Evolutionary conservation across 2,329 filamentous ascomycete species (phyloP).

Genomic region (Neofusicoccum sp.): DNA sequence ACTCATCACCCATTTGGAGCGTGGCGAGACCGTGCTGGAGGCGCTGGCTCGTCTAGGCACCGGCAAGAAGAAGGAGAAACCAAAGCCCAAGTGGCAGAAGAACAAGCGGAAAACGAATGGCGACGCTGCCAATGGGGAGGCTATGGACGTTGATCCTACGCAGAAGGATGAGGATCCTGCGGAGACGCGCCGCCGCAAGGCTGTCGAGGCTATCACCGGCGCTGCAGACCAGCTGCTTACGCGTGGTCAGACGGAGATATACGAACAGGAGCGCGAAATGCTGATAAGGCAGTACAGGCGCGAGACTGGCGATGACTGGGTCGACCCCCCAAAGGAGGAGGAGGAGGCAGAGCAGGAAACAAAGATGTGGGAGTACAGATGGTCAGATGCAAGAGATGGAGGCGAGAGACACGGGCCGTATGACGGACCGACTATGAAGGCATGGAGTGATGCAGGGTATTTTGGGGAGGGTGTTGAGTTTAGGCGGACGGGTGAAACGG

Average conservation of each 20-base stretch:
- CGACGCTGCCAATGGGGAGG: slow-evolving; percentile 42
- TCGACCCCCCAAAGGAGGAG: slow-evolving; percentile 50
- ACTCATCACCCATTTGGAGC: slow-evolving; percentile 74
- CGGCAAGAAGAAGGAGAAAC: slow-evolving; percentile 49
- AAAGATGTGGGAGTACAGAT: slow-evolving; percentile 85
- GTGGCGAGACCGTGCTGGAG: slow-evolving; percentile 84
- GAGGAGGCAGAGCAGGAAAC: slow-evolving; percentile 30
- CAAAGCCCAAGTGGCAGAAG: slow-evolving; percentile 67
- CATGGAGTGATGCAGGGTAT: slow-evolving; percentile 90
- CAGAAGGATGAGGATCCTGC: slow-evolving; percentile 62
- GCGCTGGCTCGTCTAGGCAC: slow-evolving; percentile 81
- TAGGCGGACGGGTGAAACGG: slow-evolving; percentile 43
- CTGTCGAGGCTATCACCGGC: slow-evolving; percentile 82
- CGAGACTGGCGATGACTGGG: slow-evolving; percentile 88
- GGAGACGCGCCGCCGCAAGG: slow-evolving; percentile 69
- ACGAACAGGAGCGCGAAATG: slow-evolving; percentile 83
- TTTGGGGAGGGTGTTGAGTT: slow-evolving; percentile 83
- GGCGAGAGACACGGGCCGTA: slow-evolving; percentile 83
- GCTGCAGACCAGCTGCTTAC: slow-evolving; percentile 86
- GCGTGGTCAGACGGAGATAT: slow-evolving; percentile 84
- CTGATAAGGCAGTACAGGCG: slow-evolving; percentile 80
- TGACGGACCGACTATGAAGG: slow-evolving; percentile 80
- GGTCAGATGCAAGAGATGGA: slow-evolving; percentile 84
- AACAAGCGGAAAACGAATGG: slow-evolving; percentile 48
- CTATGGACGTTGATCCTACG: slow-evolving; percentile 70